Conservation (phyloP, 768 basidiomycete species). For the Pilatotrama ljubarskyi region DNA sequence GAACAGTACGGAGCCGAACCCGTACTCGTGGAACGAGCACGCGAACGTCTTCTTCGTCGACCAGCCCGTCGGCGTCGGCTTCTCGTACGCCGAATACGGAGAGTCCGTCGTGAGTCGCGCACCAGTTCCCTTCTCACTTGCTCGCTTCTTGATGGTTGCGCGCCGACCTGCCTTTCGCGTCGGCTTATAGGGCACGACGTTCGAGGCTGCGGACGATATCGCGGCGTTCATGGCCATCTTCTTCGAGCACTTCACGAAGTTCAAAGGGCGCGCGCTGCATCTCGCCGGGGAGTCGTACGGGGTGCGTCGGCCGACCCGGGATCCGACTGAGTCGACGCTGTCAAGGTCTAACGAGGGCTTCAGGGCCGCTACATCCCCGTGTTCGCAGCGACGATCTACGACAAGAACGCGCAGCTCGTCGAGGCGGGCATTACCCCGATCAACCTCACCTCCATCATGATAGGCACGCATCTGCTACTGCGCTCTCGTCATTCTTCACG, state of each 20-base stretch:
- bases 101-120: slow-evolving; percentile 50
- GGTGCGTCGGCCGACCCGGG: too few species aligned
- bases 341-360: neutral
- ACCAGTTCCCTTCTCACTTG: neutral
- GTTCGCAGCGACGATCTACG: slow-evolving; percentile 49
- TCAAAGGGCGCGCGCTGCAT: slow-evolving; percentile 58
- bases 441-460: slow-evolving; percentile 50
- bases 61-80: slow-evolving; percentile 41
- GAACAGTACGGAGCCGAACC: slow-evolving; percentile 53
- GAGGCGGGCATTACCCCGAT: slow-evolving; percentile 50
- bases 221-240: slow-evolving; percentile 72
- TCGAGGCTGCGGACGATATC: slow-evolving; percentile 69
- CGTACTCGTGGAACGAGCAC: slow-evolving; percentile 67
- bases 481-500: neutral
- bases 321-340: too few species aligned
- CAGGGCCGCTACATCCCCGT: slow-evolving; percentile 57
- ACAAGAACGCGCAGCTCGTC: slow-evolving; percentile 44
- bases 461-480: slow-evolving; percentile 36
- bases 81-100: slow-evolving; percentile 55
- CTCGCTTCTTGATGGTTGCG: too few species aligned
- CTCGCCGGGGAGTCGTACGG: slow-evolving; percentile 53
- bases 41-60: slow-evolving; percentile 56
- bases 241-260: slow-evolving; percentile 70
- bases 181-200: slow-evolving; percentile 51
- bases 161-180: too few species aligned